Evolutionary conservation across 192 early-diverging fungal species (phyloP).

Genomic region (Kappamyces sp.): DNA sequence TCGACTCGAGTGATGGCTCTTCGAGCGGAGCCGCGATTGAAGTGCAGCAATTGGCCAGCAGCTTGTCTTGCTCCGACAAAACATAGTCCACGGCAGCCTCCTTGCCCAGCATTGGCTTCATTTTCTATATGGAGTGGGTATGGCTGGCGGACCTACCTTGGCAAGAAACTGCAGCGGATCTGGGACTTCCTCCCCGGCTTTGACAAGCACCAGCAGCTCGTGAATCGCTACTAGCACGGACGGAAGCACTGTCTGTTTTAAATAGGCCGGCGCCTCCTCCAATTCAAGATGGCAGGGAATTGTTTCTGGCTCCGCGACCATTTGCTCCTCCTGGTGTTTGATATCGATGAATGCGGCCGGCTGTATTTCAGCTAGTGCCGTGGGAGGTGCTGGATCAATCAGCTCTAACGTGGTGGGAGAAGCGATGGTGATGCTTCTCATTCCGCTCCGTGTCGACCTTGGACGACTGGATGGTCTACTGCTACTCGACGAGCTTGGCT

Average conservation of each 20-base stretch:
- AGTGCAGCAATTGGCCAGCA: too few species aligned
- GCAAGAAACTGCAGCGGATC: constrained; percentile 3
- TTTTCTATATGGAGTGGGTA: too few species aligned
- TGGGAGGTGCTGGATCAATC: too few species aligned
- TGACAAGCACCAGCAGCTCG: constrained; percentile 1
- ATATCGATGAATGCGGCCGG: too few species aligned
- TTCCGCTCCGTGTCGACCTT: background rate
- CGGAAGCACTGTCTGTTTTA: constrained; percentile 6
- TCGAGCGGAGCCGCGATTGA: too few species aligned
- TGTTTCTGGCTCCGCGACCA: background rate
- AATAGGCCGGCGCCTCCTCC: constrained; percentile 9
- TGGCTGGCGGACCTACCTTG: background rate
- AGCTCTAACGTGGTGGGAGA: too few species aligned
- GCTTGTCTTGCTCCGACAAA: too few species aligned
- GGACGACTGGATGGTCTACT: background rate
- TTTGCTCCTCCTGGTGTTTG: background rate
- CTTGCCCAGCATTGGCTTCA: too few species aligned
- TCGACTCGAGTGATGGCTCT: too few species aligned
- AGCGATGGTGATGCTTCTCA: too few species aligned
- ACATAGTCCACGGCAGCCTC: too few species aligned
- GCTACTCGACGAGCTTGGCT: background rate
- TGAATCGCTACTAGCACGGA: background rate
- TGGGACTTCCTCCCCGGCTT: background rate
- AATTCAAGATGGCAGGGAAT: background rate
- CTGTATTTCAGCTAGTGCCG: too few species aligned